These are phyloP conservation scores for Dryadomyces sulphureus DNA, from an alignment of 2,329 filamentous ascomycete species.

Conservation along the genomic window DNA sequence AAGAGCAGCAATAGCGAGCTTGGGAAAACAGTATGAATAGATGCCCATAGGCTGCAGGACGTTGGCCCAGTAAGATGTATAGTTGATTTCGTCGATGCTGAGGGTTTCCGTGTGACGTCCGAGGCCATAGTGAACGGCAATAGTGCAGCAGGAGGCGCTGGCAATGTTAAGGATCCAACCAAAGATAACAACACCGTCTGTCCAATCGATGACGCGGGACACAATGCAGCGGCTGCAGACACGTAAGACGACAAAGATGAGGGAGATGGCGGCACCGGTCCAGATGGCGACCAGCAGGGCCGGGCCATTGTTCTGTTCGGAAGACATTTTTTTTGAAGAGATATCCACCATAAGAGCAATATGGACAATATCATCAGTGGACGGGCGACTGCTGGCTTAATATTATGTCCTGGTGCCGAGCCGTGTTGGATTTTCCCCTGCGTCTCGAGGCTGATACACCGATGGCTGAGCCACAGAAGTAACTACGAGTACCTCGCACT, in stretches of 20 bases:
- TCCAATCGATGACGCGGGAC: neutral
- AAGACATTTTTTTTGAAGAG: neutral
- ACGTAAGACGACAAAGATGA: neutral
- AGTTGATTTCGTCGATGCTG: neutral
- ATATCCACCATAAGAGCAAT: too few species aligned
- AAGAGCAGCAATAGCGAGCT: neutral
- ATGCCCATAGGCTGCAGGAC: conserved; percentile 1
- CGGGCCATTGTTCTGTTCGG: neutral
- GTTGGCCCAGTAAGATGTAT: neutral
- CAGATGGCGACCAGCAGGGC: neutral
- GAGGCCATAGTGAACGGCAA: neutral
- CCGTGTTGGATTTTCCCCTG: too few species aligned
- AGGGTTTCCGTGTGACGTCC: neutral
- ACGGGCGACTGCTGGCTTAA: too few species aligned
- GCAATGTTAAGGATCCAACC: neutral
- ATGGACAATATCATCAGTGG: too few species aligned
- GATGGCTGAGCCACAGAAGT: too few species aligned
- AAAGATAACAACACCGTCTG: neutral
- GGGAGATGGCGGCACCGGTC: neutral
- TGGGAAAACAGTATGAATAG: conserved; percentile 1
- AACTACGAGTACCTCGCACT: too few species aligned
- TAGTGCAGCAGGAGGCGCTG: conserved; percentile 1
- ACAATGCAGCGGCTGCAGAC: neutral
- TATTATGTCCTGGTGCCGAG: too few species aligned
- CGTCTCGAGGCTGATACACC: too few species aligned